Evolutionary conservation across 2,329 filamentous ascomycete species (phyloP), one percentile per base, ranked within the genome.

Genomic region (Venturia effusa): DNA sequence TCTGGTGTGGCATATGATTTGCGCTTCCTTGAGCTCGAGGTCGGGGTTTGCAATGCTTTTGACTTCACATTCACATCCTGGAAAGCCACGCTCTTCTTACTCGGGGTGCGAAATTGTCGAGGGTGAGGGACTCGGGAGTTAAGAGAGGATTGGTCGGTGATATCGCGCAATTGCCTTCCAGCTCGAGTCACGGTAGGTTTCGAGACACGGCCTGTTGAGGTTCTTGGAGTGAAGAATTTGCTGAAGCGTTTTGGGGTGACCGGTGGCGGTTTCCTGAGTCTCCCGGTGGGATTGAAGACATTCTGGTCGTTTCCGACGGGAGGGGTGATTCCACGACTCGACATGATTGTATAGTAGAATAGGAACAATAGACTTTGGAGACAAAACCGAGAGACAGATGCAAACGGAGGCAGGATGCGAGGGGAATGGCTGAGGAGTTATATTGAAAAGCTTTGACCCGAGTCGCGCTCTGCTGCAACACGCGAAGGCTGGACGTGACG

Each of bases 161-260:
- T 80, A 68, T 81, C 79, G 64, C 77, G 77, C 66, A 81, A 69
- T 66, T 79, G 77, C 65, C 78, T 73, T 32, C 75, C 75, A 34
- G 79, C 78, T 66, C 73, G 75, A 11, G 70, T 66, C 2, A 68
- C 19, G 7, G 32, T 72, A 39, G 67, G 67, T 54, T 69, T 68
- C 51, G 65, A 65, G 19, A 65, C 68, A 34, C 67, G 67, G 59
- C 69, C 64, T 24, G 68, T 66, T 24, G 68, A 69, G 43, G 68
- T 66, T 61, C 68, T 66, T 67, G 79, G 79, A 15, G 78, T 80
- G 71, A 81, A 81, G 71, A 81, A 81, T 66, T 77, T 76, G 59
- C 71, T 79, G 71, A 81, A 81, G 64, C 79, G 75, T 68, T 79
- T 79, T 7, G 79, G 79, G 0, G 79, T 81, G 67, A 81, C 79